Conservation (phyloP, 495 filamentous ascomycete species). For the Polyplosphaeria fusca region DNA sequence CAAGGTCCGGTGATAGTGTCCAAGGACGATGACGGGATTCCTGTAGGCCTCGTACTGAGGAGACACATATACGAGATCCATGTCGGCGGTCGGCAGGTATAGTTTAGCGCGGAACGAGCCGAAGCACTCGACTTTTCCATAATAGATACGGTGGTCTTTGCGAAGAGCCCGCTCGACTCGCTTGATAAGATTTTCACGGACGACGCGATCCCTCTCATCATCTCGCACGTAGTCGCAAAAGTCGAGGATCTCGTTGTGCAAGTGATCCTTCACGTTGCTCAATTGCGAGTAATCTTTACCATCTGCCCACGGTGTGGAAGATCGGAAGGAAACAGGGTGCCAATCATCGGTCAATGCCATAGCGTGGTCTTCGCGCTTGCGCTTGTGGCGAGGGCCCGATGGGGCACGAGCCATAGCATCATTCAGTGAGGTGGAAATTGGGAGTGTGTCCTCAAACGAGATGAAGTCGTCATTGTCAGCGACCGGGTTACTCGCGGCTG, state of each 20-base stretch:
- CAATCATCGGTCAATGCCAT: no score
- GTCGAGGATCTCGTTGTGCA: constrained; percentile 85
- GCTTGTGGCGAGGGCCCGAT: constrained; percentile 56
- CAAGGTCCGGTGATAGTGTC: no score
- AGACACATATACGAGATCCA: constrained; percentile 87
- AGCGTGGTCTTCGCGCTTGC: constrained; percentile 68
- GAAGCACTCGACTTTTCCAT: constrained; percentile 64
- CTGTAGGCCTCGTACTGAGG: constrained; percentile 56
- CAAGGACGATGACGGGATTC: no score
- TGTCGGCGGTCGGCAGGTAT: constrained; percentile 87
- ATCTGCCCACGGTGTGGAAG: no score
- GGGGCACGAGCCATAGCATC: not conserved
- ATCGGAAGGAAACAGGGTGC: no score
- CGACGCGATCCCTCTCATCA: constrained; percentile 65
- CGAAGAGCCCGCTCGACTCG: constrained; percentile 57
- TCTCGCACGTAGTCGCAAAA: constrained; percentile 83
- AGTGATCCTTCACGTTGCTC: no score
- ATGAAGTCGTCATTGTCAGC: constrained; percentile 76
- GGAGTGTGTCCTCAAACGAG: constrained; percentile 54
- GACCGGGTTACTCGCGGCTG: constrained; percentile 51
- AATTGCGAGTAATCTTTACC: no score
- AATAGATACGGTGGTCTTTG: constrained; percentile 38
- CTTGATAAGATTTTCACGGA: constrained; percentile 69
- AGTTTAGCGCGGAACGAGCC: constrained; percentile 88
- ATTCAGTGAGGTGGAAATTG: not conserved